Evolutionary conservation across 345 rosid species (phyloP).

Genomic region (Ceriops zippeliana): DNA sequence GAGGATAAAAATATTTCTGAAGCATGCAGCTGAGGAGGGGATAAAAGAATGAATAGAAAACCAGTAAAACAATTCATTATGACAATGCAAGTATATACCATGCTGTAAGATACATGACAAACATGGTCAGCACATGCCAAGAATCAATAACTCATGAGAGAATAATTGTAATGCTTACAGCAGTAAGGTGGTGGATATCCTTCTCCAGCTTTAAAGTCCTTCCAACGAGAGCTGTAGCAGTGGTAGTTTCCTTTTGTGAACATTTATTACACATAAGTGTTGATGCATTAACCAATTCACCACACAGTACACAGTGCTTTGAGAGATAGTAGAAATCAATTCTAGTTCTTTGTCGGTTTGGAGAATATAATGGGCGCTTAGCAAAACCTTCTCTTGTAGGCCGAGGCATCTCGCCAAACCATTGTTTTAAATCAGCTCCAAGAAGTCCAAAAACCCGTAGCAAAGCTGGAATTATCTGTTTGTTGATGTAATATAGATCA

Average conservation of each 20-base stretch:
- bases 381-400: slow-evolving; percentile 57
- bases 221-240: slow-evolving; percentile 58
- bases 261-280: slow-evolving; percentile 65
- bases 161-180: slow-evolving; percentile 42
- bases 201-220: slow-evolving; percentile 78
- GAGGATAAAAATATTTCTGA: too few species aligned
- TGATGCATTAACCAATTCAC: slow-evolving; percentile 73
- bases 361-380: slow-evolving; percentile 44
- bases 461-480: slow-evolving; percentile 92
- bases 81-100: too few species aligned
- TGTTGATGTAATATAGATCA: slow-evolving; percentile 79
- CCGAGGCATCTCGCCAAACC: slow-evolving; percentile 93
- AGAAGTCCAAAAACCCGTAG: slow-evolving; percentile 86
- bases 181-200: slow-evolving; percentile 86
- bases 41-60: too few species aligned
- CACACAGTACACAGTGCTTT: slow-evolving; percentile 80
- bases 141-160: not conserved
- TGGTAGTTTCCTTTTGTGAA: slow-evolving; percentile 44
- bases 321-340: slow-evolving; percentile 88
- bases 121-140: not conserved
- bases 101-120: not conserved
- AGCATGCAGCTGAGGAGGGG: too few species aligned
- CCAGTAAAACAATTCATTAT: too few species aligned
- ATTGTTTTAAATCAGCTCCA: slow-evolving; percentile 70
- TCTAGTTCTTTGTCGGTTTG: slow-evolving; percentile 54